Conservation (phyloP, 805 yeast genomes). For the Priceomyces castillae region DNA sequence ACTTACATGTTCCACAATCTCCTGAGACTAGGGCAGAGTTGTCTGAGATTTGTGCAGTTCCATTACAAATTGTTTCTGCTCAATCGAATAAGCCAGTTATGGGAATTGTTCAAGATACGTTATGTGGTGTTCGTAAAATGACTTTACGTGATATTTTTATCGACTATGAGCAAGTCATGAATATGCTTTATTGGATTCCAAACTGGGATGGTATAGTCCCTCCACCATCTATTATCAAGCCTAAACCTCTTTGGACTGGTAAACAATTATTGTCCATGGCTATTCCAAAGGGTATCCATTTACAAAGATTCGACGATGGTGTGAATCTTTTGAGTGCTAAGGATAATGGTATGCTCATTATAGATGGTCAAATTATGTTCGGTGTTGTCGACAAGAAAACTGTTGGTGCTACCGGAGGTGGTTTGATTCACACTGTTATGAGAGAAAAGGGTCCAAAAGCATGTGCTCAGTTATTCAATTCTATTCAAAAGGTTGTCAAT, state of each 20-base stretch:
- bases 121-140: constrained; percentile 96
- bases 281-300: constrained; percentile 92
- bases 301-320: constrained; percentile 91
- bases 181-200: constrained; percentile 96
- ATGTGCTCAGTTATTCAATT: constrained; percentile 88
- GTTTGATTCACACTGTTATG: constrained; percentile 94
- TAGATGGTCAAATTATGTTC: constrained; percentile 93
- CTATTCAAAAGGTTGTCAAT: constrained; percentile 91
- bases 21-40: constrained; percentile 97
- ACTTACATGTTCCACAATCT: constrained; percentile 97
- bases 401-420: constrained; percentile 98
- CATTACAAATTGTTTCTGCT: constrained; percentile 95
- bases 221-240: constrained; percentile 89
- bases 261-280: constrained; percentile 90
- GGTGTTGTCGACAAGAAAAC: constrained; percentile 99
- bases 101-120: constrained; percentile 99
- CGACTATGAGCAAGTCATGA: constrained; percentile 93
- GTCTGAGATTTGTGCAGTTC: constrained; percentile 93
- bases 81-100: constrained; percentile 98
- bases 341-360: constrained; percentile 93
- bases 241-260: constrained; percentile 97
- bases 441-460: constrained; percentile 93
- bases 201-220: constrained; percentile 99
- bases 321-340: constrained; percentile 79
- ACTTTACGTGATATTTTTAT: constrained; percentile 86